These are phyloP conservation scores for Aspergillus neoniger DNA, from an alignment of 2,329 filamentous ascomycete genomes.

Conservation along the genomic window DNA sequence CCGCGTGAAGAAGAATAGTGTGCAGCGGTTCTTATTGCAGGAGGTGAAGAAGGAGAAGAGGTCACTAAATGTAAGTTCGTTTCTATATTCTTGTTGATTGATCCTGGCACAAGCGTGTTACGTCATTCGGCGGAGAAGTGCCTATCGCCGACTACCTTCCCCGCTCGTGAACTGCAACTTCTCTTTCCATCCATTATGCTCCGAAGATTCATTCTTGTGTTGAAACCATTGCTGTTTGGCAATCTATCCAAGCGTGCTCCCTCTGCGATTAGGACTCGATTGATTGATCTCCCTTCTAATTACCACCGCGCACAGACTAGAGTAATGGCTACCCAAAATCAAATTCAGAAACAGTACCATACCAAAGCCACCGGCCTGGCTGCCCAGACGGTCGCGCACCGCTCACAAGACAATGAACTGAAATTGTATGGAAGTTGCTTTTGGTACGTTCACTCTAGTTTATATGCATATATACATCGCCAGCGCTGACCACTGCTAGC, in stretches of 20 bases:
- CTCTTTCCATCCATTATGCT: neutral
- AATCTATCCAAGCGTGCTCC: neutral
- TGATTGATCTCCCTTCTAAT: conserved; percentile 7
- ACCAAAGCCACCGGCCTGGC: conserved; percentile 73
- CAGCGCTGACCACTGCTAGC: conserved; percentile 44
- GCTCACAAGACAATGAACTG: conserved; percentile 68
- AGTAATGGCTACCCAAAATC: conserved; percentile 53
- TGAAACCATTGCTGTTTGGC: neutral
- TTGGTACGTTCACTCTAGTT: conserved; percentile 60
- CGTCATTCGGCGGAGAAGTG: conserved; percentile 15
- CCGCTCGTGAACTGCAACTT: neutral
- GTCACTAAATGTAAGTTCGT: conserved; percentile 49
- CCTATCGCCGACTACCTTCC: neutral
- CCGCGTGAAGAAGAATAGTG: conserved; percentile 77
- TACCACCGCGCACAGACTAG: conserved; percentile 19
- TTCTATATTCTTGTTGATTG: neutral
- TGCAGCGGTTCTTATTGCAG: conserved; percentile 66
- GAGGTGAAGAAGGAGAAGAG: conserved; percentile 68
- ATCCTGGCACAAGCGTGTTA: conserved; percentile 6
- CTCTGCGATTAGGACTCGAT: neutral
- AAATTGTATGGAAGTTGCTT: conserved; percentile 83
- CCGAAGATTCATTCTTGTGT: neutral
- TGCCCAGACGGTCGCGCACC: conserved; percentile 67
- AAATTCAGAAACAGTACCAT: conserved; percentile 66
- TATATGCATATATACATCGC: conserved; percentile 1